These are phyloP conservation scores for Fraxinus floribunda DNA, from an alignment of 305 asterid species.

Conservation along the genomic window DNA sequence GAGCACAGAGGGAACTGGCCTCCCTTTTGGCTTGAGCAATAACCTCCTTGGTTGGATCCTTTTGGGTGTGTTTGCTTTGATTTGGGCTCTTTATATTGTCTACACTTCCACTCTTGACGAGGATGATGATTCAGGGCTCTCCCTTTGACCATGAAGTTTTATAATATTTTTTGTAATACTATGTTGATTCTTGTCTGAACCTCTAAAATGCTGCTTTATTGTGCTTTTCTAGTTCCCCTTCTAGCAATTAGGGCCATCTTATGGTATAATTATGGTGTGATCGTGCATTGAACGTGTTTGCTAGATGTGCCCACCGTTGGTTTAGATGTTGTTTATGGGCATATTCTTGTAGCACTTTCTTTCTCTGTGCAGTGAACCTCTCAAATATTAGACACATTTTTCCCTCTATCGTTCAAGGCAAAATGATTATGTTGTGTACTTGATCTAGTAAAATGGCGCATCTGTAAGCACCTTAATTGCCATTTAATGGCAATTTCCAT, in stretches of 20 bases:
- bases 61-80: conserved; percentile 70
- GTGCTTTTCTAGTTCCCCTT: conserved; percentile 18
- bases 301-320: background rate
- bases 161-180: conserved; percentile 19
- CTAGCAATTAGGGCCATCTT: background rate
- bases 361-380: background rate
- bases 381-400: background rate
- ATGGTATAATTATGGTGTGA: background rate
- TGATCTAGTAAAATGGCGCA: background rate
- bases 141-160: conserved; percentile 41
- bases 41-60: conserved; percentile 80
- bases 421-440: background rate
- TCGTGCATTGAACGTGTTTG: background rate
- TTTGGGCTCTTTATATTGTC: conserved; percentile 64
- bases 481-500: background rate
- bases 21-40: conserved; percentile 88
- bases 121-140: conserved; percentile 86
- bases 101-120: conserved; percentile 69
- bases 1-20: conserved; percentile 95
- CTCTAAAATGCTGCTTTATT: conserved; percentile 16
- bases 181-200: conserved; percentile 27
- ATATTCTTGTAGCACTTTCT: background rate
- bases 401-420: background rate
- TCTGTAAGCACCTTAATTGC: background rate
- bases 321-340: background rate